Conservation (phyloP, 2,329 filamentous ascomycete genomes). For the Cercospora beticola region DNA sequence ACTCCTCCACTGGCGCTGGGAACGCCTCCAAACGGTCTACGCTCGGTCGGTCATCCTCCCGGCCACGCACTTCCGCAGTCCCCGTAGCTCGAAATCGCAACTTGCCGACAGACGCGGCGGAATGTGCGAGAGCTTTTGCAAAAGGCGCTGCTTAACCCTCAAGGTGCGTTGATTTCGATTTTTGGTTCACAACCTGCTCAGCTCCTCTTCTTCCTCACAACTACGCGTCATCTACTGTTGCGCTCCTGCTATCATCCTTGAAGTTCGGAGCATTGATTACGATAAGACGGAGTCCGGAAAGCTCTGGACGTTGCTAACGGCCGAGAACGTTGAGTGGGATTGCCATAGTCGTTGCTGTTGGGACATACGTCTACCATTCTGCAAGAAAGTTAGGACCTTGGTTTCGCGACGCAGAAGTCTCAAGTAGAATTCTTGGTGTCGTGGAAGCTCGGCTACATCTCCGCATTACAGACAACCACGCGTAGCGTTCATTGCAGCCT, state of each 20-base stretch:
- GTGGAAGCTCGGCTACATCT: too few relatives aligned
- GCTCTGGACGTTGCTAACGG: not conserved
- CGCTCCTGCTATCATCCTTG: not conserved
- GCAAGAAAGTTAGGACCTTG: not conserved
- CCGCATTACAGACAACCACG: not conserved
- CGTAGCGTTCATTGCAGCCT: not conserved
- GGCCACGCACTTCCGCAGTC: slow-evolving; percentile 9
- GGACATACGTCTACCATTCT: not conserved
- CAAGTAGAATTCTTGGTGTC: too few relatives aligned
- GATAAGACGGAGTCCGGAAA: not conserved
- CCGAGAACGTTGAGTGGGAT: not conserved
- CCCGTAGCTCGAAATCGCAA: not conserved
- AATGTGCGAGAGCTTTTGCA: not conserved
- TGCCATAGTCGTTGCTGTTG: not conserved
- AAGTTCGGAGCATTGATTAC: not conserved
- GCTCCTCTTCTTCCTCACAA: not conserved
- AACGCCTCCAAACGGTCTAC: not conserved
- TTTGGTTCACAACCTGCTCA: not conserved
- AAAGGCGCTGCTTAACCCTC: not conserved
- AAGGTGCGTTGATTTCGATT: not conserved
- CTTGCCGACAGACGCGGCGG: slow-evolving; percentile 1
- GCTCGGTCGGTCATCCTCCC: slow-evolving; percentile 1
- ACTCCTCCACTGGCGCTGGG: not conserved
- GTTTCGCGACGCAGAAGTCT: not conserved
- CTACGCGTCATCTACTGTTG: not conserved